Evolutionary conservation across 2,329 filamentous ascomycete species (phyloP).

Genomic region (Dactylonectria estremocensis): DNA sequence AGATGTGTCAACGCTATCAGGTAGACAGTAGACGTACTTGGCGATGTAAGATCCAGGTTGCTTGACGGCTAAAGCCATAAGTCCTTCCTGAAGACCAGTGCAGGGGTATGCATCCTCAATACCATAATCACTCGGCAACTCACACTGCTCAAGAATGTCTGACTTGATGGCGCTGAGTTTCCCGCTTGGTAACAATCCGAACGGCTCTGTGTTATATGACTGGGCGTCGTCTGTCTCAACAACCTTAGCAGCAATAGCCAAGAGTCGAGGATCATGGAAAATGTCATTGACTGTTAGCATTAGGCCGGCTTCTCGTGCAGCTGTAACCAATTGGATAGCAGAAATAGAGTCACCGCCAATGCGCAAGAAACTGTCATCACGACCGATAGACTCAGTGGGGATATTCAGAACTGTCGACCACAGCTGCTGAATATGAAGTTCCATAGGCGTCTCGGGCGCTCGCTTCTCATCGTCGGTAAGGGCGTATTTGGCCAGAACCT

Average conservation of each 20-base stretch:
- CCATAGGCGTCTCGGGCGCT: background rate
- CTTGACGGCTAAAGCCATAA: slow-evolving; percentile 45
- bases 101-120: slow-evolving; percentile 56
- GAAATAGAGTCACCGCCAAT: slow-evolving; percentile 36
- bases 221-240: background rate
- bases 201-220: background rate
- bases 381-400: slow-evolving; percentile 47
- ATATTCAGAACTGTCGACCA: slow-evolving; percentile 48
- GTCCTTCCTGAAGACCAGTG: slow-evolving; percentile 54
- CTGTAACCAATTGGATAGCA: slow-evolving; percentile 46
- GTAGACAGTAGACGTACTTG: slow-evolving; percentile 14
- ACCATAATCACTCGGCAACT: background rate
- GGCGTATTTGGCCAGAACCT: slow-evolving; percentile 4
- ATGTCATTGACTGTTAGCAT: slow-evolving; percentile 29
- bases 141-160: slow-evolving; percentile 3
- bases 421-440: slow-evolving; percentile 41
- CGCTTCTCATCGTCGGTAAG: background rate
- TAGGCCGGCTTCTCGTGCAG: slow-evolving; percentile 11
- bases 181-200: background rate
- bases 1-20: background rate
- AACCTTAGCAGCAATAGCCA: background rate
- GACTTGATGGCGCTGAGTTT: background rate
- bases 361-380: slow-evolving; percentile 30
- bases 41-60: slow-evolving; percentile 30
- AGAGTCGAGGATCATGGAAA: slow-evolving; percentile 15